These are phyloP conservation scores for Echinosophora koreensis DNA, from an alignment of 306 rosid genomes.

Conservation along the genomic window DNA sequence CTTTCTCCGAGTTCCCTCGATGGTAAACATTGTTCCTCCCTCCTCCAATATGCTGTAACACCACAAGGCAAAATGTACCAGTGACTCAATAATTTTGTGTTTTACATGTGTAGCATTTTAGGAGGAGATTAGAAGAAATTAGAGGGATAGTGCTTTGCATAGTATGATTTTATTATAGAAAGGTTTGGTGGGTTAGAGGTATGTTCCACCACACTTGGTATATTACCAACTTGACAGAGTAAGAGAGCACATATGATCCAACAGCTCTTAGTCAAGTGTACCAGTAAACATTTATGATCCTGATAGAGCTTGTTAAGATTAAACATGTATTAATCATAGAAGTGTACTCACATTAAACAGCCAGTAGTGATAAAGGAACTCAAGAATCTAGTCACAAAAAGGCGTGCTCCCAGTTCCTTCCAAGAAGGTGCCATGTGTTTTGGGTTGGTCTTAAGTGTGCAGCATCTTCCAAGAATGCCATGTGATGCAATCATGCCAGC, in stretches of 20 bases:
- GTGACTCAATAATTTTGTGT: neutral
- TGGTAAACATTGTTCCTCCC: conserved; percentile 84
- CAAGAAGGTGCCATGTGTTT: conserved; percentile 90
- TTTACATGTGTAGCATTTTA: too few species aligned
- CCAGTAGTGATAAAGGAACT: conserved; percentile 66
- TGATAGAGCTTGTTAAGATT: neutral
- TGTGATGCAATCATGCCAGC: conserved; percentile 87
- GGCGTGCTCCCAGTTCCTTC: conserved; percentile 77
- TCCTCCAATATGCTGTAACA: conserved; percentile 78
- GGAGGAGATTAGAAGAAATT: too few species aligned
- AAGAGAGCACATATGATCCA: neutral
- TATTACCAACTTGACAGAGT: conserved; percentile 1
- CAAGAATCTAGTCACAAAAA: conserved; percentile 76
- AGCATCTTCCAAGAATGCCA: conserved; percentile 67
- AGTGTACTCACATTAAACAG: conserved; percentile 74
- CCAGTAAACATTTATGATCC: neutral
- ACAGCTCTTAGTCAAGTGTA: neutral
- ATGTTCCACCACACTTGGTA: too few species aligned
- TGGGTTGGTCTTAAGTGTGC: conserved; percentile 68
- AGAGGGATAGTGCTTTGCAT: too few species aligned
- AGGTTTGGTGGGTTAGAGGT: too few species aligned
- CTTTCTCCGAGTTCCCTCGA: conserved; percentile 70
- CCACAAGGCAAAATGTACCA: conserved; percentile 42
- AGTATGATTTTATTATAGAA: too few species aligned
- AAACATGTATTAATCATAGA: conserved; percentile 2